Evolutionary conservation across 2,329 filamentous ascomycete species (phyloP), one percentile per base, ranked within the genome.

Genomic region (Tolypocladium ovalisporum): DNA sequence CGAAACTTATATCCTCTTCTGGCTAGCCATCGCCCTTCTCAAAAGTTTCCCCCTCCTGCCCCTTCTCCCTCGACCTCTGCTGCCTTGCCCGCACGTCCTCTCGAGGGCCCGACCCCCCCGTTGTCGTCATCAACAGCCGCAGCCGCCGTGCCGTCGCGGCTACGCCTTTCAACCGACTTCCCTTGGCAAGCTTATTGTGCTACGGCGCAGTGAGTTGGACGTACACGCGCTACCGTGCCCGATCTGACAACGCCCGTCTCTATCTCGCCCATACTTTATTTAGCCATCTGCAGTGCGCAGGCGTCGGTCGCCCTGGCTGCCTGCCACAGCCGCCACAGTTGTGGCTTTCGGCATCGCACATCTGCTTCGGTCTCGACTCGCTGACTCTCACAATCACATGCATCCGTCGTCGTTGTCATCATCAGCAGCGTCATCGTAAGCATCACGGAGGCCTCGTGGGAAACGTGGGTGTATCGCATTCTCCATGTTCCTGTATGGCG

Each of bases 1-100:
- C n/a, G 55, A 56, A 56, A 56, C 37, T 53, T 56, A 52, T 24
- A 44, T 53, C 55, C 55, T 19, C 47, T 56, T 56, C n/a, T 12
- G 55, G 55, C 49, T 56, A 56, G 49, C 32, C 36, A 8, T 34
- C 10, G 49, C 47, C 29, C 40, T 37, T 52, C 47, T 34, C 17
- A 24, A 7, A 29, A 10, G 19, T 2, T 37, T 34, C 24, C n/a
- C 8, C 27, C 51, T 32, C 29, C 32, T 15, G 22, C 32, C 36
- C 32, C 9, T 36, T 53, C 32, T 37, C 52, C 24, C 8, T 29
- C 22, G n/a, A 17, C 52, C 51, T n/a, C n/a, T n/a, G 24, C 5
- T 27, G 24, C 52, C 52, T 35, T 47, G n/a, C 13, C 15, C 13
- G 8, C 15, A 9, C 24, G 24, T 24, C 24, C 44, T 29, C 44